These are phyloP conservation scores for Leucocoprinus birnbaumii DNA, from an alignment of 768 basidiomycete genomes.

Conservation along the genomic window DNA sequence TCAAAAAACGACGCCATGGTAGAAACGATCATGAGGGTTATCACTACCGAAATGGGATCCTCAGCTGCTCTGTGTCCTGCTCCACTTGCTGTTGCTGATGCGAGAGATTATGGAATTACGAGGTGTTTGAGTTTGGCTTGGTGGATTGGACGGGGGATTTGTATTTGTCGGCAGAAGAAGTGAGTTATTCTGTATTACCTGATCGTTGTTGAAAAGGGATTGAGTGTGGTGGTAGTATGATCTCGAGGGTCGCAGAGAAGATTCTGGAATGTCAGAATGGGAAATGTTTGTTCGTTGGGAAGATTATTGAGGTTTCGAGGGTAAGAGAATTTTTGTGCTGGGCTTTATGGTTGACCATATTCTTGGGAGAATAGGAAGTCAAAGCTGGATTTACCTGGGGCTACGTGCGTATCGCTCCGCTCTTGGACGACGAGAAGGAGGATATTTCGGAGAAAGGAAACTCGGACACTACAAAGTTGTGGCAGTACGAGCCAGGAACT, in stretches of 20 bases:
- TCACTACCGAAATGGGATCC: slow-evolving; percentile 52
- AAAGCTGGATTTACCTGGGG: slow-evolving; percentile 35
- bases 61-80: slow-evolving; percentile 40
- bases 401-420: slow-evolving; percentile 25
- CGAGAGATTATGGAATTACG: slow-evolving; percentile 38
- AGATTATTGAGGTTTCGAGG: slow-evolving; percentile 49
- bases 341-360: too few species aligned
- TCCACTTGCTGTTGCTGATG: slow-evolving; percentile 34
- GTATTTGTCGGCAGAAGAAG: slow-evolving; percentile 45
- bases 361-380: slow-evolving; percentile 24
- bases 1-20: slow-evolving; percentile 40
- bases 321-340: slow-evolving; percentile 13
- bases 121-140: slow-evolving; percentile 60
- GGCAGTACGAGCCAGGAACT: slow-evolving; percentile 19
- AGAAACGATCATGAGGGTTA: slow-evolving; percentile 42
- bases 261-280: slow-evolving; percentile 30
- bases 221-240: slow-evolving; percentile 17
- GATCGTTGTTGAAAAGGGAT: neutral
- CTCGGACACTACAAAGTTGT: neutral
- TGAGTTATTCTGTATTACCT: slow-evolving; percentile 10
- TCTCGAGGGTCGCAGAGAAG: slow-evolving; percentile 22
- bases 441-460: slow-evolving; percentile 10
- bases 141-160: slow-evolving; percentile 59
- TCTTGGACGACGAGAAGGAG: slow-evolving; percentile 29
- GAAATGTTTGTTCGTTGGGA: slow-evolving; percentile 49